Percentiles rank a stretch among this genome's conserved stretches.
These are phyloP conservation scores for Diaporthe longicolla DNA, from an alignment of 2,329 filamentous ascomycete species.

Conservation along the genomic window DNA sequence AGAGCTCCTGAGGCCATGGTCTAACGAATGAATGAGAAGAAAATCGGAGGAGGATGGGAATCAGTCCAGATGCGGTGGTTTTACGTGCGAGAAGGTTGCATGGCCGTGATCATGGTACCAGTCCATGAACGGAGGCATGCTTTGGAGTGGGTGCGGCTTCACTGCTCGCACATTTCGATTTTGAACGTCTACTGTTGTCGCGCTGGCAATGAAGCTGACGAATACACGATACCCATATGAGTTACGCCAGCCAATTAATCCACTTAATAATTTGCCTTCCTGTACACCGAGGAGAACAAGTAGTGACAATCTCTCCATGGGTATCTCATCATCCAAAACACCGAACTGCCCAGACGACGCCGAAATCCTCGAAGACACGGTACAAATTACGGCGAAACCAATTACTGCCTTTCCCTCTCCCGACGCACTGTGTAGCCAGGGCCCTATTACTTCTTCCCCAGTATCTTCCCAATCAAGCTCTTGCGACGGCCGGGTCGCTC, in stretches of 20 bases:
- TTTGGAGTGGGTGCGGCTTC: neutral
- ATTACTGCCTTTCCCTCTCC: neutral
- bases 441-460: constrained; percentile 38
- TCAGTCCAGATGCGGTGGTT: too few species aligned
- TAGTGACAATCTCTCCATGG: constrained; percentile 17
- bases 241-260: constrained; percentile 6
- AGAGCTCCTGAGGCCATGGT: constrained; percentile 36
- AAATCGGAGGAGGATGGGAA: too few species aligned
- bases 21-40: neutral
- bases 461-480: constrained; percentile 36
- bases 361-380: neutral
- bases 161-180: neutral
- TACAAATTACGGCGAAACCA: neutral
- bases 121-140: neutral
- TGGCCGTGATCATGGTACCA: too few species aligned
- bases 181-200: neutral
- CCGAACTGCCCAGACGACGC: neutral
- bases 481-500: constrained; percentile 15
- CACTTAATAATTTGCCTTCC: neutral
- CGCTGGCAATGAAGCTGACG: neutral
- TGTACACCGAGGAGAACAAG: neutral
- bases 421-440: too few species aligned
- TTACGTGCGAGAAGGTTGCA: fast-evolving
- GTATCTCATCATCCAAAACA: constrained; percentile 24
- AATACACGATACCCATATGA: constrained; percentile 35